Evolutionary conservation across 106 monocot species (phyloP), one percentile per base, ranked within the genome.

Genomic region (Dendrobium huoshanense): DNA sequence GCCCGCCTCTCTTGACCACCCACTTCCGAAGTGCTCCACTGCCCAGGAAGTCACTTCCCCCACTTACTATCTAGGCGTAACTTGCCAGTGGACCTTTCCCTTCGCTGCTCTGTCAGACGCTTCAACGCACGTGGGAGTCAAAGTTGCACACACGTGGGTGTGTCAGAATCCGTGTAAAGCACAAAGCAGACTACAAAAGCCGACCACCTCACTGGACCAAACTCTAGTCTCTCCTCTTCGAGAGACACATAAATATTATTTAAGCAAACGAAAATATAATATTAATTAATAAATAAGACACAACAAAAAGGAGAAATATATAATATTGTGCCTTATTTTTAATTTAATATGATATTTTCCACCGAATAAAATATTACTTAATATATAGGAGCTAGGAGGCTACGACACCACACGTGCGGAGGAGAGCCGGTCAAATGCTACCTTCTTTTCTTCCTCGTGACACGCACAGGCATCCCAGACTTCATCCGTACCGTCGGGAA

Each of bases 401-500:
- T 22, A 22, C 2, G 61, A 22, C 5, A 5, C 20, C 49, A 49
- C 48, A 76, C 76, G 76, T 76, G 76, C 49, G 76, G 20, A 47
- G 43, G 76, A 20, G 22, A 49, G 4, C 76, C 9, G 22, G 1
- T 49, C 76, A 6, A 41, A 51, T 45, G 24, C 49, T 2, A 9
- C 49, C 43, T 9, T 51, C 77, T 74, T 90, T 9, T 51, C 77
- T 74, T 90, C 80, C 83, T 78, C 40, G 77, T 59, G 13, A 92
- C 83, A 27, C 83, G 86, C 31, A 92, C 83, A 40, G 92, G 92
- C 90, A 92, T 83, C 24, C 85, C 78, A 24, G 68, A 56, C 83
- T 85, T 90, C 90, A 92, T 83, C 79, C 90, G 80, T 72, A 92
- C 92, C 7, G 92, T 92, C 54, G 92, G 92, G 49, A 92, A 92